Conservation (phyloP, 306 rosid species). For the Cyamopsis tetragonoloba region DNA sequence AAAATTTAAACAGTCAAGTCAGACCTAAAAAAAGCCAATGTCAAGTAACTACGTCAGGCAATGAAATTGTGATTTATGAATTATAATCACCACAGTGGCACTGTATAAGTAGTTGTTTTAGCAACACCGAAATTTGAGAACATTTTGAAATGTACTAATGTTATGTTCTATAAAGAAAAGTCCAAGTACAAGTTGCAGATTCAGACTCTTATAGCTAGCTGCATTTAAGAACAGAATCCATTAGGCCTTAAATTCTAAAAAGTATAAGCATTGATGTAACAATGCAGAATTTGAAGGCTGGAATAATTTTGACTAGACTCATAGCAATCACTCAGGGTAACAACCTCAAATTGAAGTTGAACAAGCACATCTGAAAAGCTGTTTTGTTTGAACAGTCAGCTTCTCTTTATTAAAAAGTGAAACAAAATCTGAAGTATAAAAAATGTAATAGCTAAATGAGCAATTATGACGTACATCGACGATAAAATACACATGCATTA, state of each 20-base stretch:
- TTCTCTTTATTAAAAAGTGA: not conserved
- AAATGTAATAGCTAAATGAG: slow-evolving; percentile 4
- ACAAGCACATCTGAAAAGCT: not conserved
- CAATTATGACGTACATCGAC: not conserved
- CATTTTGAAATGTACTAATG: not conserved
- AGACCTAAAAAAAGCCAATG: no score
- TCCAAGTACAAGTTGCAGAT: not conserved
- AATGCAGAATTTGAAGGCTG: not conserved
- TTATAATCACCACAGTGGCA: not conserved
- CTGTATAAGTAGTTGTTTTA: not conserved
- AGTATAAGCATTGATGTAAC: not conserved
- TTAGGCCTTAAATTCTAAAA: not conserved
- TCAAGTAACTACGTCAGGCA: no score
- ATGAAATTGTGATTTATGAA: slow-evolving; percentile 3
- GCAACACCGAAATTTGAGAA: not conserved
- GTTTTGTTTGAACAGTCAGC: not conserved
- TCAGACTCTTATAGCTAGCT: not conserved
- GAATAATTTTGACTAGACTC: slow-evolving; percentile 4
- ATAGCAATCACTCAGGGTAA: not conserved
- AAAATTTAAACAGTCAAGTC: no score
- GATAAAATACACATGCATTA: not conserved
- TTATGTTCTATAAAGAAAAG: not conserved
- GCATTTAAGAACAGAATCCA: not conserved
- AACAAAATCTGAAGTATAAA: slow-evolving; percentile 2
- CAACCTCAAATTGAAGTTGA: not conserved